phyloP scores from a whole-genome alignment of 108 stramenopile genomes.

The Nitzschia palea region DNA sequence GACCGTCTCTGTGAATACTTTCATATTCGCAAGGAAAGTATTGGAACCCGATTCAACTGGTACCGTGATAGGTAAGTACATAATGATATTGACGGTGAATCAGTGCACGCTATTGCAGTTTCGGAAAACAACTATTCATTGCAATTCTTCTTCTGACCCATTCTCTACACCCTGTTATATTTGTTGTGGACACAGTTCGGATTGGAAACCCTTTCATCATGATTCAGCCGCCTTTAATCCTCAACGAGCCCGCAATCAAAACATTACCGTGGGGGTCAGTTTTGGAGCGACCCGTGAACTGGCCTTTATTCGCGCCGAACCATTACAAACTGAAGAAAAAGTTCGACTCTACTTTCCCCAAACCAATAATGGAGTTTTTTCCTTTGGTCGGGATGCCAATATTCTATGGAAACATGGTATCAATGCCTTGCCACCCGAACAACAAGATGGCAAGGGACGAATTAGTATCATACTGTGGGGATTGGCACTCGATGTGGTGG shows the following conservation, averaged over 20 bases:
- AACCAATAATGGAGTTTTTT: conserved; percentile 83
- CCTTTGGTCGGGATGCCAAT: conserved; percentile 86
- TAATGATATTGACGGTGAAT: no score
- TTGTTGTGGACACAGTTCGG: no score
- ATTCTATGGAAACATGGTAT: conserved; percentile 85
- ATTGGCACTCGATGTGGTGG: conserved; percentile 52
- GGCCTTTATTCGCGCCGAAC: conserved; percentile 66
- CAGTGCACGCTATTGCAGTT: no score
- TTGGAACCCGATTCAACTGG: conserved; percentile 86
- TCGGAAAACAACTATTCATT: no score
- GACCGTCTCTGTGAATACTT: conserved; percentile 75
- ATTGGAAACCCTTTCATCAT: conserved; percentile 93
- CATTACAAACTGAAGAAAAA: conserved; percentile 1
- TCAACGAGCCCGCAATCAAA: conserved; percentile 74
- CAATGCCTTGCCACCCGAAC: conserved; percentile 63
- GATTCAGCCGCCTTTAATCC: conserved; percentile 89
- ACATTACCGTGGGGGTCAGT: conserved; percentile 82
- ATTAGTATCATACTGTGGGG: conserved; percentile 89
- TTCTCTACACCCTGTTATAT: no score
- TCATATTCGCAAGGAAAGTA: conserved; percentile 42
- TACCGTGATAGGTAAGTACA: conserved; percentile 57
- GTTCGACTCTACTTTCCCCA: conserved; percentile 84
- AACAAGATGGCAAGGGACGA: conserved; percentile 70
- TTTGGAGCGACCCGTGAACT: conserved; percentile 84
- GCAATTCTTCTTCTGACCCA: no score